Conservation (phyloP, 2,329 filamentous ascomycete species). For the Calonectria pseudoreteaudii region DNA sequence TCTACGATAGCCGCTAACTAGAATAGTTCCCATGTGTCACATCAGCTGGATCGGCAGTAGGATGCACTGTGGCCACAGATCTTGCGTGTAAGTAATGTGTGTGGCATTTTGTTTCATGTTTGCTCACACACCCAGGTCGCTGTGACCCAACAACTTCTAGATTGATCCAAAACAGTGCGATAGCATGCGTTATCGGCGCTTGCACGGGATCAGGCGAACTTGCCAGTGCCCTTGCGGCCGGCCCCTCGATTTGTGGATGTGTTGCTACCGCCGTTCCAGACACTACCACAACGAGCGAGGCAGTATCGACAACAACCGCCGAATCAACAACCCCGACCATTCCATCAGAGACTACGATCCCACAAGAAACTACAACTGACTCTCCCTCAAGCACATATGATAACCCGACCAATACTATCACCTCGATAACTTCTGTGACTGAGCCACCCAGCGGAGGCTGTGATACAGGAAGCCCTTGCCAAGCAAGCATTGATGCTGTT, state of each 20-base stretch:
- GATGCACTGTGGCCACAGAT: constrained; percentile 38
- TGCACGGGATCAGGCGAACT: constrained; percentile 29
- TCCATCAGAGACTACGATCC: neutral
- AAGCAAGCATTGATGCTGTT: constrained; percentile 39
- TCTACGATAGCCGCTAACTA: neutral
- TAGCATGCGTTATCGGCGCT: constrained; percentile 32
- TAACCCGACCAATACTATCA: constrained; percentile 11
- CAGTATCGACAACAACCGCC: neutral
- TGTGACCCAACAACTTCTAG: constrained; percentile 34
- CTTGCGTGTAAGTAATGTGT: constrained; percentile 34
- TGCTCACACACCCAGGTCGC: constrained; percentile 30
- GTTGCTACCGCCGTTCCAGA: constrained; percentile 31
- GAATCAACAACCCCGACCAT: neutral
- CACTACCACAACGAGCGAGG: constrained; percentile 14
- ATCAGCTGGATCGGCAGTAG: constrained; percentile 35
- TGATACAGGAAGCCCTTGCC: constrained; percentile 38
- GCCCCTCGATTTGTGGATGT: constrained; percentile 35
- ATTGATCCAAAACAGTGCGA: constrained; percentile 32
- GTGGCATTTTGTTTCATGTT: neutral
- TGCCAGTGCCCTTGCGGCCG: constrained; percentile 32
- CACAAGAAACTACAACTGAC: neutral
- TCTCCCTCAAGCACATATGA: neutral
- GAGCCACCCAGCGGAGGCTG: constrained; percentile 24
- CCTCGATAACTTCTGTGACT: constrained; percentile 11
- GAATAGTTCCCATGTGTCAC: constrained; percentile 37